phyloP scores from a whole-genome alignment of 1,284 basidiomycete genomes.

The Trametes sp. region DNA sequence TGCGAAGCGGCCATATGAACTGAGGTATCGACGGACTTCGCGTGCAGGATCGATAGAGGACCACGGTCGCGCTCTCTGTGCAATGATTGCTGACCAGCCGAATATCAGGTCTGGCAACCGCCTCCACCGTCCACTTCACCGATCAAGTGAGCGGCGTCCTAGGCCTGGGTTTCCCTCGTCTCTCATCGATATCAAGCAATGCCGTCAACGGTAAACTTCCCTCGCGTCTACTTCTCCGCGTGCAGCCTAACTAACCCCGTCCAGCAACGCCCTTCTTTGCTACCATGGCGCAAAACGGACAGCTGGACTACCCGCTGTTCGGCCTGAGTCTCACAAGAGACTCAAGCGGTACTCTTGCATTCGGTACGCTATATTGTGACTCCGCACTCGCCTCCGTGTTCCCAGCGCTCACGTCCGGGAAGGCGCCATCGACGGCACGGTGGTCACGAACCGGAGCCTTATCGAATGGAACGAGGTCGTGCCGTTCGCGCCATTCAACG shows the following conservation, averaged over 20 bases:
- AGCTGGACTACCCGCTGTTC: slow-evolving; percentile 76
- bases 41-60: too few species aligned
- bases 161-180: slow-evolving; percentile 76
- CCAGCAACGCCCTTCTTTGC: slow-evolving; percentile 73
- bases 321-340: slow-evolving; percentile 69
- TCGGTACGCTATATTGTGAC: slow-evolving; percentile 61
- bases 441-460: slow-evolving; percentile 63
- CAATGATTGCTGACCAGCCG: neutral
- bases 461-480: slow-evolving; percentile 79
- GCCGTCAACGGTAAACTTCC: slow-evolving; percentile 58
- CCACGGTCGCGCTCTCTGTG: too few species aligned
- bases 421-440: slow-evolving; percentile 77
- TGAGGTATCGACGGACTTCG: too few species aligned
- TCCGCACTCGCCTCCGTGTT: neutral
- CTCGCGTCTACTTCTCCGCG: neutral
- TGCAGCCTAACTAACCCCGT: slow-evolving; percentile 5
- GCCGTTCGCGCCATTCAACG: slow-evolving; percentile 70
- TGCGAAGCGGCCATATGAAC: too few species aligned
- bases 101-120: slow-evolving; percentile 60
- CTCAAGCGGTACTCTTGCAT: slow-evolving; percentile 63
- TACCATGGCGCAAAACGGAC: slow-evolving; percentile 64
- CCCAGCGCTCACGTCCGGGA: neutral
- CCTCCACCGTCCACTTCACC: slow-evolving; percentile 66
- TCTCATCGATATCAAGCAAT: slow-evolving; percentile 63
- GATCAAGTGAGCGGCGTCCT: slow-evolving; percentile 74